Evolutionary conservation across 441 rosid genomes (phyloP), one percentile per base, ranked within the genome.

Genomic region (Omphalea diandra): DNA sequence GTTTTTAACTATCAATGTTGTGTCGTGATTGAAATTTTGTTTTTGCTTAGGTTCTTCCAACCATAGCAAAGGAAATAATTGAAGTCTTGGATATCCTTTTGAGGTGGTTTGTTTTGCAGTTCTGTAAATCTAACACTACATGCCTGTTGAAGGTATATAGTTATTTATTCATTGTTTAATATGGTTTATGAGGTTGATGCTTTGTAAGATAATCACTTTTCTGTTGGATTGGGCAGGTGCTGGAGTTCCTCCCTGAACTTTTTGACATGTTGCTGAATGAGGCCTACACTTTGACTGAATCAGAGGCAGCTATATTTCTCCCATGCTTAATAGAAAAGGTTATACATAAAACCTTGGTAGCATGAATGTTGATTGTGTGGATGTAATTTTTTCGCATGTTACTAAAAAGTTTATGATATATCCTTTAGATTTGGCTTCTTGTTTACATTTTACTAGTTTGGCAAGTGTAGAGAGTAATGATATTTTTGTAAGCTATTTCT

Each of bases 261-360:
- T 91, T 94, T 80, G 90, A 87, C 80, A 73, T 83, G 69, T 82
- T 96, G 75, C 84, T 82, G 85, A 89, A 85, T 75, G 97, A 90
- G 76, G 88, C 81, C 53, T 94, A 96, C 79, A 58, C 76, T 47
- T 81, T 91, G 85, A 88, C 93, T 20, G 99, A 94, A 84, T 75
- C 98, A 53, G 99, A 94, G 83, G 98, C 99, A 56, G 93, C 99
- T n/a, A 80, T 96, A 76, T 94, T 96, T 83, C 88, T 96, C 64
- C 98, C 99, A 62, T 96, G 98, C 84, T 86, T 96, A 85, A 78
- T 84, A 36, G 99, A 96, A 80, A 96, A 93, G 97, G 99, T 90
- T 73, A 53, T 75, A n/a, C n/a, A 53, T 75, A 22, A 17, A 29
- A 60, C 72, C 22, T 36, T 66, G 14, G 38, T 63, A 17, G 24